A percentile compares a stretch with the other conserved stretches of the same genome.
phyloP scores from a whole-genome alignment of 441 rosid genomes.

The Rhodomyrtus psidioides region DNA sequence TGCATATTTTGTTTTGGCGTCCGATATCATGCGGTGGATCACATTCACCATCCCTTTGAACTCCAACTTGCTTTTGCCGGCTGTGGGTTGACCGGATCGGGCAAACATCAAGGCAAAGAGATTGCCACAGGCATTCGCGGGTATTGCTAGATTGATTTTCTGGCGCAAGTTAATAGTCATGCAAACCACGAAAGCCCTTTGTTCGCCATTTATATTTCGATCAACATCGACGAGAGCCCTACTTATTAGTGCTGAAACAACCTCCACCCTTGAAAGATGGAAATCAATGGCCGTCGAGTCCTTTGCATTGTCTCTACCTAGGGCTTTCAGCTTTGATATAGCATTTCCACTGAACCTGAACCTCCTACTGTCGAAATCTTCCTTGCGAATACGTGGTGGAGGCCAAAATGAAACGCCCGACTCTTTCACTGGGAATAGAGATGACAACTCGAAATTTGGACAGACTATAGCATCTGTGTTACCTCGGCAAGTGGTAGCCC shows the following conservation, averaged over 20 bases:
- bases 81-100: neutral
- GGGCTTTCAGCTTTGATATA: slow-evolving; percentile 1
- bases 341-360: neutral
- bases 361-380: neutral
- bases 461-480: neutral
- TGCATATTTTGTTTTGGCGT: neutral
- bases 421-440: slow-evolving; percentile 4
- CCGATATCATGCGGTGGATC: neutral
- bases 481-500: slow-evolving; percentile 12
- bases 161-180: slow-evolving; percentile 3
- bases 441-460: neutral
- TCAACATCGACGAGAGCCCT: neutral
- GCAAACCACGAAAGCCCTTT: slow-evolving; percentile 1
- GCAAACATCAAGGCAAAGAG: neutral
- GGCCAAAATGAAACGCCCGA: neutral
- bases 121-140: slow-evolving; percentile 10
- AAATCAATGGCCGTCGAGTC: neutral
- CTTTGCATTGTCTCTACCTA: neutral
- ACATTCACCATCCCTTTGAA: neutral
- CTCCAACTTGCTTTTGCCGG: neutral
- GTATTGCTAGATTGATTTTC: slow-evolving; percentile 2
- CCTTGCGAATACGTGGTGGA: neutral
- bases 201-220: neutral
- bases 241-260: slow-evolving; percentile 1
- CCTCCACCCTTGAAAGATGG: slow-evolving; percentile 7